phyloP scores from a whole-genome alignment of 169 alveolate genomes.

The Cryptosporidium muris region DNA sequence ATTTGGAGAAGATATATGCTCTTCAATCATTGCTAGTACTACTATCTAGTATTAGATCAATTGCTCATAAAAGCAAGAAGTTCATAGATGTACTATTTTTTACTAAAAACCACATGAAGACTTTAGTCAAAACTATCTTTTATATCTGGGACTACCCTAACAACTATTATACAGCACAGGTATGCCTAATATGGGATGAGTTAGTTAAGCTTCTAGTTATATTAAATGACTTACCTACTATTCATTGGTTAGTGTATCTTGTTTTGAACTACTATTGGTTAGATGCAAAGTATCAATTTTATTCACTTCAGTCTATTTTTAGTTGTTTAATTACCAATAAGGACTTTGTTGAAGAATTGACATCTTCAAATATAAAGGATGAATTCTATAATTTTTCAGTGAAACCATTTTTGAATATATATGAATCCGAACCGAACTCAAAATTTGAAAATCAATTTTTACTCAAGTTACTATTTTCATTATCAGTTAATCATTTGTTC shows the following conservation, averaged over 20 bases:
- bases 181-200: conserved; percentile 24
- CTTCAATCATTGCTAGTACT: conserved; percentile 19
- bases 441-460: conserved; percentile 12
- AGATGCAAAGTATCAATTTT: conserved; percentile 10
- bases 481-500: conserved; percentile 7
- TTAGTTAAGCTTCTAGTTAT: conserved; percentile 19
- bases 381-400: background rate
- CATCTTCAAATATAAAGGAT: background rate
- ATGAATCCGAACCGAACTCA: background rate
- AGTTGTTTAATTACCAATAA: conserved; percentile 6
- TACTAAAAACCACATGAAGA: background rate
- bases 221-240: background rate
- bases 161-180: conserved; percentile 9
- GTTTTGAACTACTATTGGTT: conserved; percentile 10
- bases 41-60: background rate
- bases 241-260: conserved; percentile 28
- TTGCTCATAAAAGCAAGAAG: no score
- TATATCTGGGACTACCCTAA: conserved; percentile 19
- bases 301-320: conserved; percentile 11
- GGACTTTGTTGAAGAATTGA: background rate
- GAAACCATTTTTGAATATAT: background rate
- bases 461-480: conserved; percentile 8
- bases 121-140: background rate
- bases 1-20: background rate
- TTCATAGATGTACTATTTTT: background rate